phyloP scores from a whole-genome alignment of 2,329 filamentous ascomycete species.

The Penicillium sumatraense region DNA sequence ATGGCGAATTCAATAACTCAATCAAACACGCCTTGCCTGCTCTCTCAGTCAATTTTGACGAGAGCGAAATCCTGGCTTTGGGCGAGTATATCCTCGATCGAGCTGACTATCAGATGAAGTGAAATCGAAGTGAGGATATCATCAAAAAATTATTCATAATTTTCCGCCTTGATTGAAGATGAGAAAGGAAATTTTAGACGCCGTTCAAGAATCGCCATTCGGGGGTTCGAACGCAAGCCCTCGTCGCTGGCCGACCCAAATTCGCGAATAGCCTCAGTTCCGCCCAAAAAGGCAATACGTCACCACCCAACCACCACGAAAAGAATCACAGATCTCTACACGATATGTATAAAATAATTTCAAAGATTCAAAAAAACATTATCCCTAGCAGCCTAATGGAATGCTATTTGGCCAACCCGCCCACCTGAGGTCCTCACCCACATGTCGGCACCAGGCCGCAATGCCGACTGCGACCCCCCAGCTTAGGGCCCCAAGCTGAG shows the following conservation, averaged over 20 bases:
- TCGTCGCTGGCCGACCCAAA: neutral
- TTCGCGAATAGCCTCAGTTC: neutral
- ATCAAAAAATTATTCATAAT: neutral
- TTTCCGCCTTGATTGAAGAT: neutral
- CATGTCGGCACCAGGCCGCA: neutral
- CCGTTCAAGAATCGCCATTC: neutral
- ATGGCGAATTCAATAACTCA: neutral
- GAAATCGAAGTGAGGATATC: neutral
- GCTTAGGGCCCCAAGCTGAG: neutral
- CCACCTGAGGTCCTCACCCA: neutral
- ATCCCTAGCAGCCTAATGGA: neutral
- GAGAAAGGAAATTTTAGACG: neutral
- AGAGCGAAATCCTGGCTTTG: conserved; percentile 25
- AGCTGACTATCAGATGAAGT: conserved; percentile 7
- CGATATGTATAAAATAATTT: neutral
- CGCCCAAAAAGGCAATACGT: neutral
- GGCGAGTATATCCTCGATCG: conserved; percentile 18
- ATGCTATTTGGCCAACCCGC: neutral
- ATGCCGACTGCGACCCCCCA: neutral
- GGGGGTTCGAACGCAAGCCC: neutral
- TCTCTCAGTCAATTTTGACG: conserved; percentile 34
- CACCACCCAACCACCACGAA: neutral
- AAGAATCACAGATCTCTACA: neutral
- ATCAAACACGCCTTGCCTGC: neutral
- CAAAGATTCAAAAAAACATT: neutral